Base-by-base conservation (phyloP, 2,329 filamentous ascomycete species). In the Fusarium verrucosum region DNA sequence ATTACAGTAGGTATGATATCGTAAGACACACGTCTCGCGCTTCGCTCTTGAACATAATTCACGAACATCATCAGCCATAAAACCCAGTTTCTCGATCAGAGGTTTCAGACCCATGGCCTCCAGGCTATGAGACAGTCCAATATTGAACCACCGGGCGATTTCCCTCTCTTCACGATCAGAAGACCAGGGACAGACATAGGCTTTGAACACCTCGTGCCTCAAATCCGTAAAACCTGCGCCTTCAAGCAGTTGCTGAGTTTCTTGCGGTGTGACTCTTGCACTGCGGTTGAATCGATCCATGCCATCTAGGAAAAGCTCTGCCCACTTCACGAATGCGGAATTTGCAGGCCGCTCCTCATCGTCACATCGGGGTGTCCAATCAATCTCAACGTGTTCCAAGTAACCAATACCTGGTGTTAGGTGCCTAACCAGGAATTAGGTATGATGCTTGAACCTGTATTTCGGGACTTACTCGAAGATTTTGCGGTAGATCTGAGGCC, bases 351-450 rank as follows among this genome's bases (percentile, higher is more conserved):
- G 77, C 1, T 86, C 86, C 32, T 84, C 83, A 69, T 91, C 87
- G 63, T 92, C 89, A 72, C 87, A 90, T 47, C 87, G 87, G 17
- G 92, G 92, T 43, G 85, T 81, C 76, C 91, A 91, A 76, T 98
- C 92, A 51, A 98, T 90, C 75, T 98, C 94, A 43, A 96, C 86
- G 68, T 96, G 92, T 77, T 98, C 94, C 52, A 97, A 83, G 73
- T 84, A 85, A 50, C 94, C 94, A 36, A 81, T 83, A 2, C 89
- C 89, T 2, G 92, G 92, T 69, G 87, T 88, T 23, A 97, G 82
- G 73, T 96, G 91, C 50, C 90, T 92, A 43, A 36, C 36, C 25
- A 42, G 26, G 23, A 40, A 37, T 72, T 51, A 71, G 63, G 16
- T 22, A 26, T 16, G 37, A 35, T 14, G n/a, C n/a, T 40, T 23